phyloP scores from a whole-genome alignment of 768 basidiomycete species.

The Tricholoma sp. region DNA sequence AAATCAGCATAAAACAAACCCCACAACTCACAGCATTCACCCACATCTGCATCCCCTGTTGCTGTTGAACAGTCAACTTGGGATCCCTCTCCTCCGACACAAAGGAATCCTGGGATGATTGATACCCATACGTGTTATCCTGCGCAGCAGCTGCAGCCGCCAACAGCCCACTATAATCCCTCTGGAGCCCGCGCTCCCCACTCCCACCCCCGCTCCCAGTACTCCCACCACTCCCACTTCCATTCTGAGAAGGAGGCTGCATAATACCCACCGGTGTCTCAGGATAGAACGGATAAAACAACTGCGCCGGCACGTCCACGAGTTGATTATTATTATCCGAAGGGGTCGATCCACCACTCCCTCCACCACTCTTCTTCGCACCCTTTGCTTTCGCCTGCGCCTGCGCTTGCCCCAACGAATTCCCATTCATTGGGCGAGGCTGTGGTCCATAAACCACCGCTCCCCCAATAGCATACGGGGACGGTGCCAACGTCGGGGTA shows the following conservation, averaged over 20 bases:
- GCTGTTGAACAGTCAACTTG: slow-evolving; percentile 21
- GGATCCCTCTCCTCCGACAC: slow-evolving; percentile 64
- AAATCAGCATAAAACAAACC: background rate
- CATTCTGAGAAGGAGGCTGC: slow-evolving; percentile 4
- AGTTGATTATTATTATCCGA: slow-evolving; percentile 39
- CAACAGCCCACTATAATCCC: slow-evolving; percentile 51
- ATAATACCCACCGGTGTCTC: slow-evolving; percentile 32
- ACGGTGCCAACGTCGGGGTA: slow-evolving; percentile 35
- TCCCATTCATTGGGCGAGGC: slow-evolving; percentile 32
- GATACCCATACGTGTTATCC: slow-evolving; percentile 48
- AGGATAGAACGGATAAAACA: slow-evolving; percentile 79
- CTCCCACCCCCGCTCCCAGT: background rate
- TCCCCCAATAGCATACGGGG: slow-evolving; percentile 22
- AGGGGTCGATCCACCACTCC: slow-evolving; percentile 32
- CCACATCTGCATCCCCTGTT: slow-evolving; percentile 30
- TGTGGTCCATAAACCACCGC: slow-evolving; percentile 28
- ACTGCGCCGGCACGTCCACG: slow-evolving; percentile 59
- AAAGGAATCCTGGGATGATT: slow-evolving; percentile 55
- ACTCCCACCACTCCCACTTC: background rate
- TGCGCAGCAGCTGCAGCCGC: slow-evolving; percentile 56
- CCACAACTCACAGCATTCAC: slow-evolving; percentile 39
- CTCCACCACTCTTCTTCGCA: slow-evolving; percentile 15
- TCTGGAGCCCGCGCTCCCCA: slow-evolving; percentile 10
- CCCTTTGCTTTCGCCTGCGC: background rate
- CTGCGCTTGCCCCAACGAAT: slow-evolving; percentile 13